Evolutionary conservation across 495 filamentous ascomycete genomes (phyloP).

Genomic region (Aspergillus sclerotiicarbonarius): DNA sequence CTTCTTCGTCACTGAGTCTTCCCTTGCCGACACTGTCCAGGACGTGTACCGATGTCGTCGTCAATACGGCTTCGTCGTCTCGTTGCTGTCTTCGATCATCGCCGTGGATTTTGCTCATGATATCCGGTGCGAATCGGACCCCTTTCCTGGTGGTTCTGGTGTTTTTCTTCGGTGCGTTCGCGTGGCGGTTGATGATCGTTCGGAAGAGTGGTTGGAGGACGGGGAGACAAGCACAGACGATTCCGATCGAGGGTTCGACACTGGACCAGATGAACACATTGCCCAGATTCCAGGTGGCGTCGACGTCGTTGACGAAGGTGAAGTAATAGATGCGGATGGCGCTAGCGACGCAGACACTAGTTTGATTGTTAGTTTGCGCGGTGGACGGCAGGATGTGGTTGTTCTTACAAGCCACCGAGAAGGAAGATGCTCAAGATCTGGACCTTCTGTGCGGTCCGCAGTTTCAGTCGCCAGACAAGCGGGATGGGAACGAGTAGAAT

Average conservation of each 20-base stretch:
- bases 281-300: slow-evolving; percentile 29
- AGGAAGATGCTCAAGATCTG: slow-evolving; percentile 38
- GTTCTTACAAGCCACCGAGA: slow-evolving; percentile 37
- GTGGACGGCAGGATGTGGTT: background rate
- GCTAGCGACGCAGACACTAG: slow-evolving; percentile 24
- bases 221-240: slow-evolving; percentile 44
- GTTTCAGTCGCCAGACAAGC: slow-evolving; percentile 33
- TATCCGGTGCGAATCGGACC: background rate
- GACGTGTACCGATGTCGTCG: background rate
- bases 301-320: slow-evolving; percentile 13
- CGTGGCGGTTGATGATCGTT: slow-evolving; percentile 2
- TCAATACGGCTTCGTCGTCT: background rate
- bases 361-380: slow-evolving; percentile 1
- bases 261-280: slow-evolving; percentile 44
- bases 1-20: background rate
- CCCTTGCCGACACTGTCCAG: background rate
- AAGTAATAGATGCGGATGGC: slow-evolving; percentile 18
- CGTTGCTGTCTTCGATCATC: background rate
- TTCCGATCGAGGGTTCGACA: slow-evolving; percentile 43
- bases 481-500: slow-evolving; percentile 42
- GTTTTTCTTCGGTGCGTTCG: background rate
- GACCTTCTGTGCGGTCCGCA: slow-evolving; percentile 32
- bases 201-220: slow-evolving; percentile 24
- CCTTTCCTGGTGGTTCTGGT: background rate
- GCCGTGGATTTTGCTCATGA: background rate